Evolutionary conservation across 2,329 filamentous ascomycete genomes (phyloP).

Genomic region (Geosmithia putterillii): DNA sequence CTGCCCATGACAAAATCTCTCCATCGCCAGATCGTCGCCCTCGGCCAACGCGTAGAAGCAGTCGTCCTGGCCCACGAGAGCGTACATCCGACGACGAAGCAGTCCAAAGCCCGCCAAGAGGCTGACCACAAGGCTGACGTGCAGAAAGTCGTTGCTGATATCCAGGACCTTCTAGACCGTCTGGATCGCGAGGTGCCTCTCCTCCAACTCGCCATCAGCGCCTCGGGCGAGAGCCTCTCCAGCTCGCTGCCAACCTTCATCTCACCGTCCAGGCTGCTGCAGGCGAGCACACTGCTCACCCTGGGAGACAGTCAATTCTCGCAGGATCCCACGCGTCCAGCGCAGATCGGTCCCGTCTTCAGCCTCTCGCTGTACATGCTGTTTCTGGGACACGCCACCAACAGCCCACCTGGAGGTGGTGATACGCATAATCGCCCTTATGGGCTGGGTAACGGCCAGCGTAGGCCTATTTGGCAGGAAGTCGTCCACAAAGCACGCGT

Average conservation of each 20-base stretch:
- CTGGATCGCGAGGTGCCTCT: slow-evolving; percentile 89
- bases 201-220: slow-evolving; percentile 87
- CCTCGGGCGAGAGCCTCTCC: slow-evolving; percentile 78
- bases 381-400: slow-evolving; percentile 61
- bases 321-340: slow-evolving; percentile 45
- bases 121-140: neutral
- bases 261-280: slow-evolving; percentile 79
- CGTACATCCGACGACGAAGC: neutral
- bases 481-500: slow-evolving; percentile 87
- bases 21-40: slow-evolving; percentile 67
- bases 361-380: slow-evolving; percentile 89
- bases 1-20: slow-evolving; percentile 72
- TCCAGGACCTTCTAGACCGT: slow-evolving; percentile 58
- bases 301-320: slow-evolving; percentile 77
- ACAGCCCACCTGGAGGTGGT: neutral
- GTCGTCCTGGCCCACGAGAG: slow-evolving; percentile 54
- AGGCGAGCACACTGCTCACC: slow-evolving; percentile 84
- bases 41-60: slow-evolving; percentile 63
- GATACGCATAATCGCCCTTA: no score
- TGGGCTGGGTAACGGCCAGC: slow-evolving; percentile 27
- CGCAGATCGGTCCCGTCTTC: slow-evolving; percentile 82
- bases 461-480: slow-evolving; percentile 79
- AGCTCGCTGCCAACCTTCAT: slow-evolving; percentile 69
- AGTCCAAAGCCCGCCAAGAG: neutral
- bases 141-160: slow-evolving; percentile 54